Conservation (phyloP, 495 filamentous ascomycete genomes). For the Talaromyces thailandensis region DNA sequence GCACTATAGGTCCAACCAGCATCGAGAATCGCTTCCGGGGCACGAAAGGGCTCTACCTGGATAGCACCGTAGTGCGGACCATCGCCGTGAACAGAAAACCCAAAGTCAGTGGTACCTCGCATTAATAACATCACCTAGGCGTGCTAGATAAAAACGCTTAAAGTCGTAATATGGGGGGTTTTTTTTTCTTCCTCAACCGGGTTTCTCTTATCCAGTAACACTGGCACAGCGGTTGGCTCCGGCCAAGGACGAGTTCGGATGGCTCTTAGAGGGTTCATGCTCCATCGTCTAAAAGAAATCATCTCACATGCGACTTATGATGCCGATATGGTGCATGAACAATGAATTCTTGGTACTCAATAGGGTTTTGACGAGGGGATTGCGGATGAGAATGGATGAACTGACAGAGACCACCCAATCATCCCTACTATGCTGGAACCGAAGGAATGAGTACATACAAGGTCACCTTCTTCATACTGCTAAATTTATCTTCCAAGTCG, state of each 20-base stretch:
- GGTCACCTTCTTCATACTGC: too few species aligned
- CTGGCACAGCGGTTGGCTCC: constrained; percentile 3
- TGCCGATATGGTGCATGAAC: too few species aligned
- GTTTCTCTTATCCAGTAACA: neutral
- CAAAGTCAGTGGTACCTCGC: constrained; percentile 23
- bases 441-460: too few species aligned
- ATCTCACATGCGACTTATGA: neutral
- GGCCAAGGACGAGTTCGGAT: constrained; percentile 9
- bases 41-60: constrained; percentile 24
- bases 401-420: too few species aligned
- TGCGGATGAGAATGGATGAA: too few species aligned
- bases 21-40: constrained; percentile 35
- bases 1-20: constrained; percentile 26
- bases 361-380: too few species aligned
- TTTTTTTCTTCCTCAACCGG: constrained; percentile 30
- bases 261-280: neutral
- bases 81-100: constrained; percentile 15
- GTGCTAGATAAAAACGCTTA: constrained; percentile 24
- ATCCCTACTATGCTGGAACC: too few species aligned
- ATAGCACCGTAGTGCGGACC: constrained; percentile 20
- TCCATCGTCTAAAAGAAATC: neutral
- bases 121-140: constrained; percentile 25
- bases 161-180: constrained; percentile 25
- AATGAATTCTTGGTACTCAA: too few species aligned
- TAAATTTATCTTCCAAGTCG: too few species aligned